Evolutionary conservation across 352 stramenopile species (phyloP).

Genomic region (Pythium aristosporum): DNA sequence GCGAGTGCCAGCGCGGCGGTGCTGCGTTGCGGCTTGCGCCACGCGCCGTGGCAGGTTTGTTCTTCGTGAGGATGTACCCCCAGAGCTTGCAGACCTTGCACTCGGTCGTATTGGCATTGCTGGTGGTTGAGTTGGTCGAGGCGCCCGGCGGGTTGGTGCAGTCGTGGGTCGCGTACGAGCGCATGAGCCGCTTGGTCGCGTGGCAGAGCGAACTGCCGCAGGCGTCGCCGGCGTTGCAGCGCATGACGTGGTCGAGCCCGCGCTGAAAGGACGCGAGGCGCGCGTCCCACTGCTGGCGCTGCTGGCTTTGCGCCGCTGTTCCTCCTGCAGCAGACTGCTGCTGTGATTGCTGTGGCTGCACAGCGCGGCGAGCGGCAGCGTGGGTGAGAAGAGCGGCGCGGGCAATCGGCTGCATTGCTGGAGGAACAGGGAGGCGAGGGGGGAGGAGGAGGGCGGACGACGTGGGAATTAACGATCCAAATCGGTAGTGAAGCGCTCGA

Average conservation of each 20-base stretch:
- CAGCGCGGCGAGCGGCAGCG: background rate
- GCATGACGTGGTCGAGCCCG: conserved; percentile 62
- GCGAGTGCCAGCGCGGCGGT: conserved; percentile 13
- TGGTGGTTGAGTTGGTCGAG: background rate
- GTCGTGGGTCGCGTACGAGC: conserved; percentile 61
- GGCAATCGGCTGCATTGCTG: conserved; percentile 22
- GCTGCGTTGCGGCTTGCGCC: conserved; percentile 5
- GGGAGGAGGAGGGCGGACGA: conserved; percentile 1
- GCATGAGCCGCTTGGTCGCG: conserved; percentile 64
- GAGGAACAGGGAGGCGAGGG: conserved; percentile 11
- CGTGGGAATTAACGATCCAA: conserved; percentile 23
- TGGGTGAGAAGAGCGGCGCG: conserved; percentile 10
- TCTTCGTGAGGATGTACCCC: conserved; percentile 49
- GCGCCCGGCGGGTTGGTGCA: conserved; percentile 31
- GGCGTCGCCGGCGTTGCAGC: conserved; percentile 46
- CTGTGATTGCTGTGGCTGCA: background rate
- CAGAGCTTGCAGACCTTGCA: conserved; percentile 83
- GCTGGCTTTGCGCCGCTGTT: conserved; percentile 4
- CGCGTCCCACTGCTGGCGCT: conserved; percentile 58
- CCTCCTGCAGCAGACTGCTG: conserved; percentile 13
- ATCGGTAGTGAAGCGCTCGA: conserved; percentile 10
- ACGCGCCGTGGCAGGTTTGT: conserved; percentile 17
- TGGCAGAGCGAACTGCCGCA: conserved; percentile 74
- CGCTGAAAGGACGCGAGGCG: conserved; percentile 65
- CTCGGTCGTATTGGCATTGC: conserved; percentile 18